These are phyloP conservation scores for Fusarium sp. DNA, from an alignment of 2,329 filamentous ascomycete species.

Conservation along the genomic window DNA sequence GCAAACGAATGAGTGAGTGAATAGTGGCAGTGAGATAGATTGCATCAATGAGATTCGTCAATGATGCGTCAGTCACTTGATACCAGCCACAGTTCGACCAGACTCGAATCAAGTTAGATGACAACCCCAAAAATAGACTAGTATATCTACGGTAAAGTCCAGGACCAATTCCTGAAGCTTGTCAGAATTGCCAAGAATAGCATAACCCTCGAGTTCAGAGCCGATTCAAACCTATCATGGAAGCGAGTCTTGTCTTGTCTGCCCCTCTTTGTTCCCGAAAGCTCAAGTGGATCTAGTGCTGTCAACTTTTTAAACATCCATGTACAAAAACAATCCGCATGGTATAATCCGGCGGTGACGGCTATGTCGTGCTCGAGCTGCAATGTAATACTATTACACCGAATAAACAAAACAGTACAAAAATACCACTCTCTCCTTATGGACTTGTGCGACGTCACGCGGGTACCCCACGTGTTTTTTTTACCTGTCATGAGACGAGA, in stretches of 20 bases:
- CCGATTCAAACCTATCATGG: slow-evolving; percentile 14
- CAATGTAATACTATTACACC: background rate
- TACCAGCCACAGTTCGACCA: slow-evolving; percentile 20
- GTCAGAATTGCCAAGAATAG: slow-evolving; percentile 13
- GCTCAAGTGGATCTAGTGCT: slow-evolving; percentile 5
- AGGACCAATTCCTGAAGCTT: slow-evolving; percentile 26
- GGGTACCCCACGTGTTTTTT: slow-evolving; percentile 25
- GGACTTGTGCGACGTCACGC: slow-evolving; percentile 1
- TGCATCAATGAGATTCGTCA: slow-evolving; percentile 31
- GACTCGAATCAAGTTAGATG: background rate
- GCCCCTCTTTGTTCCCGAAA: slow-evolving; percentile 1
- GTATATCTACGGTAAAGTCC: slow-evolving; percentile 33
- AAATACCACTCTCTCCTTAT: background rate
- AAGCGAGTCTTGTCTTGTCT: background rate
- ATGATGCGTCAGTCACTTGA: slow-evolving; percentile 43
- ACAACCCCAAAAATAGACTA: slow-evolving; percentile 4
- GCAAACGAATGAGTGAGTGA: background rate
- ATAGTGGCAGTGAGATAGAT: slow-evolving; percentile 2
- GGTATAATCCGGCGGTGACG: slow-evolving; percentile 26
- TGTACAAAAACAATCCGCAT: background rate
- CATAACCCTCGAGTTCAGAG: background rate
- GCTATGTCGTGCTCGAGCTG: background rate
- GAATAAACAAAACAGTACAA: background rate
- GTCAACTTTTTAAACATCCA: slow-evolving; percentile 3
- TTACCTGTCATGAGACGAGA: slow-evolving; percentile 31